A percentile compares a stretch with the other conserved stretches of the same genome.
Evolutionary conservation across 371 early-diverging fungal genomes (phyloP).

Genomic region (Batrachochytrium dendrobatidis): DNA sequence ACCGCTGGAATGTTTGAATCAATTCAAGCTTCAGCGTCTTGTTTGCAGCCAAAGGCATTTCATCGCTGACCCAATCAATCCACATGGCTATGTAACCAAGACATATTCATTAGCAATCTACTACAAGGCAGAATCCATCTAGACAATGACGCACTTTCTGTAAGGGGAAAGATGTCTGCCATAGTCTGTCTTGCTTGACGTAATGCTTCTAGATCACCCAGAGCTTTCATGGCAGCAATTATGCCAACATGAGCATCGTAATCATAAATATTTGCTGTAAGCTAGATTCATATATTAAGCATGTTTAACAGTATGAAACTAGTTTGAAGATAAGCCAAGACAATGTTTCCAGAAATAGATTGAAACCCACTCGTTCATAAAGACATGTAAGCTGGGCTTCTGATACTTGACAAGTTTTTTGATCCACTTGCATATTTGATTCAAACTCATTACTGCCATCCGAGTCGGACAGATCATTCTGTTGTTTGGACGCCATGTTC

Average conservation of each 20-base stretch:
- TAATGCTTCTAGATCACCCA: constrained; percentile 31
- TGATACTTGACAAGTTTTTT: no score
- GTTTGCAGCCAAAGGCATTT: constrained; percentile 27
- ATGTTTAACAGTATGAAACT: constrained; percentile 3
- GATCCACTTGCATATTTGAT: no score
- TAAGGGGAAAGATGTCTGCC: constrained; percentile 51
- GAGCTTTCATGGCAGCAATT: constrained; percentile 15
- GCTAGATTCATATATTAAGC: constrained; percentile 18
- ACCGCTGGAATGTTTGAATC: constrained; percentile 35
- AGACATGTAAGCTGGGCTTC: no score
- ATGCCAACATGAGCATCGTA: constrained; percentile 31
- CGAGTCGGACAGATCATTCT: no score
- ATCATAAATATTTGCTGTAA: constrained; percentile 23
- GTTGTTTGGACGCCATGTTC: no score
- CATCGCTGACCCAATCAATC: constrained; percentile 61
- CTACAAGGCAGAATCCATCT: neutral
- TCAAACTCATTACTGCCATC: no score
- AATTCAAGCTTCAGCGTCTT: constrained; percentile 36
- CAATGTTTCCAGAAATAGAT: no score
- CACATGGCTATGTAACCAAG: constrained; percentile 30
- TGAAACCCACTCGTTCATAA: no score
- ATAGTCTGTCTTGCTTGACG: constrained; percentile 45
- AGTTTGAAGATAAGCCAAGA: no score
- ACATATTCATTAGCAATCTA: neutral
- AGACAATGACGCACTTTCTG: constrained; percentile 49